Percentiles rank a stretch among this genome's conserved stretches.
These are phyloP conservation scores for Stipa capillata DNA, from an alignment of 176 grass and related monocot genomes.

Conservation along the genomic window DNA sequence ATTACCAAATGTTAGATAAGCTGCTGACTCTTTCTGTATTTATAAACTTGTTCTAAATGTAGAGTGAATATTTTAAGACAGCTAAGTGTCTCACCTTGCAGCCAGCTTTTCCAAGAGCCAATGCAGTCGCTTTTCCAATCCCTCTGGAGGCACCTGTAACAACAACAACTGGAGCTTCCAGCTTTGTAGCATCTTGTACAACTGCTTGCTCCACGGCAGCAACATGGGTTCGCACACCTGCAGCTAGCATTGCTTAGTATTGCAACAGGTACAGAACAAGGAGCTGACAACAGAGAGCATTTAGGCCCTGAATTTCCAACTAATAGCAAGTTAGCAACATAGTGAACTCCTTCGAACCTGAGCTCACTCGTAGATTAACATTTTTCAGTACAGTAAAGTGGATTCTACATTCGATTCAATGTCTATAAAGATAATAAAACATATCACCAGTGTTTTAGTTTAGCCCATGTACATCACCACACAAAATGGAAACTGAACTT, in stretches of 20 bases:
- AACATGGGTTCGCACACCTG: slow-evolving; percentile 67
- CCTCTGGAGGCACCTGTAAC: slow-evolving; percentile 95
- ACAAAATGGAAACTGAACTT: background rate
- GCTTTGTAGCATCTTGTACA: slow-evolving; percentile 29
- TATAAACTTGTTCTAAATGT: background rate
- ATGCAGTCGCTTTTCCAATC: slow-evolving; percentile 72
- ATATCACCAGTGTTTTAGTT: background rate
- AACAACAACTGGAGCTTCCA: slow-evolving; percentile 84
- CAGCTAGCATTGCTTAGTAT: slow-evolving; percentile 9
- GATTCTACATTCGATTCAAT: background rate
- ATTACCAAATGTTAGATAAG: background rate
- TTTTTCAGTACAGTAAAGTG: background rate
- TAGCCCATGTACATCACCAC: too few species aligned
- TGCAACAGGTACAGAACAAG: background rate
- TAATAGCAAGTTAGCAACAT: too few species aligned
- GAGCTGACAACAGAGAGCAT: background rate
- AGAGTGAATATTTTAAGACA: background rate
- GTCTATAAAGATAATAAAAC: background rate
- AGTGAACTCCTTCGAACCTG: background rate
- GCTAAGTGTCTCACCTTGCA: slow-evolving; percentile 60
- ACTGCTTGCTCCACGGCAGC: slow-evolving; percentile 47
- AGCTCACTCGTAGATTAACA: background rate
- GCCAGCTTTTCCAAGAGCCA: slow-evolving; percentile 82
- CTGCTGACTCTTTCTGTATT: background rate
- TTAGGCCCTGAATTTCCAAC: background rate